These are phyloP conservation scores for Hysterangium stoloniferum DNA, from an alignment of 768 basidiomycete genomes.

Conservation along the genomic window DNA sequence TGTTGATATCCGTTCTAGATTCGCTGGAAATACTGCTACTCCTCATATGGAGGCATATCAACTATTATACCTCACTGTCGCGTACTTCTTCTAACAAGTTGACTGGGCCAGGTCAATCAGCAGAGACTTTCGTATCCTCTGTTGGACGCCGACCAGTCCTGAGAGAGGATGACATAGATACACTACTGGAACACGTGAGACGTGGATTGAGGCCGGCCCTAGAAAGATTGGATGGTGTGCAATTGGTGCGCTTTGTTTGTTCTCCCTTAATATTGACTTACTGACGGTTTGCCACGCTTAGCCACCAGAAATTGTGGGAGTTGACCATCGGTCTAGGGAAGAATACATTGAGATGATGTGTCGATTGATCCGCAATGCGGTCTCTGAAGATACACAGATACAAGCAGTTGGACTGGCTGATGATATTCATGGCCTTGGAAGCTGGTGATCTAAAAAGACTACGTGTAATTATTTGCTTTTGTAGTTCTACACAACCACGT, in stretches of 20 bases:
- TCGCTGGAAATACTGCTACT: conserved; percentile 74
- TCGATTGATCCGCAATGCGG: conserved; percentile 56
- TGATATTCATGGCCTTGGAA: conserved; percentile 7
- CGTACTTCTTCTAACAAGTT: no score
- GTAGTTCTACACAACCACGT: no score
- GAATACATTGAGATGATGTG: conserved; percentile 74
- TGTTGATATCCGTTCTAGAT: conserved; percentile 29
- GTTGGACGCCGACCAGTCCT: conserved; percentile 25
- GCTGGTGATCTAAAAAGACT: conserved; percentile 4
- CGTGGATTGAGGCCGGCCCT: conserved; percentile 49
- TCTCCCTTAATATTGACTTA: no score
- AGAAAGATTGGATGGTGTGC: conserved; percentile 44
- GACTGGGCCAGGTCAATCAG: no score
- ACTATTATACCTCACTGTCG: conserved; percentile 41
- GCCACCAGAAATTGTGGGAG: conserved; percentile 32
- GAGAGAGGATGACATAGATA: conserved; percentile 46
- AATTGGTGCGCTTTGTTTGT: conserved; percentile 40
- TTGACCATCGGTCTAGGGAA: conserved; percentile 48
- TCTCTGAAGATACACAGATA: conserved; percentile 14
- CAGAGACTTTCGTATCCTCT: no score
- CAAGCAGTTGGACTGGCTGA: background rate
- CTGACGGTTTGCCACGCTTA: no score
- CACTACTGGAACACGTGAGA: conserved; percentile 51
- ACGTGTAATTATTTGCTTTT: background rate
- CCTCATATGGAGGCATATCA: conserved; percentile 73